phyloP scores from a whole-genome alignment of 768 basidiomycete genomes.

The Agrocybe praecox region DNA sequence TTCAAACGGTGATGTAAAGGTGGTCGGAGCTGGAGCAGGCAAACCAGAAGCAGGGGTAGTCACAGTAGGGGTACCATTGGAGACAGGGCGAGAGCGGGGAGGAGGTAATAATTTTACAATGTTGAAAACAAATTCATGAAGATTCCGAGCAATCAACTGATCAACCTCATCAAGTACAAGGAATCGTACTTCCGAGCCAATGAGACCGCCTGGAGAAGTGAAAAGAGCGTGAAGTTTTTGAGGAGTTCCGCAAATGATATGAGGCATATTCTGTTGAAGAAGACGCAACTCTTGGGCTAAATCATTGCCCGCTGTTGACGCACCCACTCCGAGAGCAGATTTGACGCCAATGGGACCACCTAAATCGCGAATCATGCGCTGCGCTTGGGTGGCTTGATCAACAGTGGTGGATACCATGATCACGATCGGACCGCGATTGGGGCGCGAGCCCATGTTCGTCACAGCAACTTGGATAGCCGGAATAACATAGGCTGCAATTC shows the following conservation, averaged over 20 bases:
- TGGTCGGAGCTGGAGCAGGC: slow-evolving; percentile 27
- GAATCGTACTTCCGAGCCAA: slow-evolving; percentile 87
- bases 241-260: slow-evolving; percentile 96
- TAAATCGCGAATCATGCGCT: slow-evolving; percentile 92
- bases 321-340: slow-evolving; percentile 86
- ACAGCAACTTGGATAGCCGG: slow-evolving; percentile 86
- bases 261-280: slow-evolving; percentile 90
- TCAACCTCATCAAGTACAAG: slow-evolving; percentile 97
- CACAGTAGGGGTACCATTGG: slow-evolving; percentile 31
- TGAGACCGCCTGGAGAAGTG: slow-evolving; percentile 73
- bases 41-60: slow-evolving; percentile 26
- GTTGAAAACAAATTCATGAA: slow-evolving; percentile 93
- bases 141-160: slow-evolving; percentile 94
- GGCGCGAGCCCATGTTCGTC: slow-evolving; percentile 56
- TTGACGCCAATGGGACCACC: slow-evolving; percentile 92
- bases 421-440: slow-evolving; percentile 80
- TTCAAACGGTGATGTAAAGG: slow-evolving; percentile 52
- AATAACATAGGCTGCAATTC: slow-evolving; percentile 96
- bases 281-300: slow-evolving; percentile 77
- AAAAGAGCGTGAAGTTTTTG: slow-evolving; percentile 95
- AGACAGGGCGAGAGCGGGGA: slow-evolving; percentile 71
- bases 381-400: slow-evolving; percentile 97
- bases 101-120: slow-evolving; percentile 93
- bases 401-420: slow-evolving; percentile 98
- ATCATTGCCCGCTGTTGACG: slow-evolving; percentile 63